Percentiles rank a stretch among this genome's conserved stretches.
Conservation (phyloP, 805 yeast species). For the Ogataea naganishii region DNA sequence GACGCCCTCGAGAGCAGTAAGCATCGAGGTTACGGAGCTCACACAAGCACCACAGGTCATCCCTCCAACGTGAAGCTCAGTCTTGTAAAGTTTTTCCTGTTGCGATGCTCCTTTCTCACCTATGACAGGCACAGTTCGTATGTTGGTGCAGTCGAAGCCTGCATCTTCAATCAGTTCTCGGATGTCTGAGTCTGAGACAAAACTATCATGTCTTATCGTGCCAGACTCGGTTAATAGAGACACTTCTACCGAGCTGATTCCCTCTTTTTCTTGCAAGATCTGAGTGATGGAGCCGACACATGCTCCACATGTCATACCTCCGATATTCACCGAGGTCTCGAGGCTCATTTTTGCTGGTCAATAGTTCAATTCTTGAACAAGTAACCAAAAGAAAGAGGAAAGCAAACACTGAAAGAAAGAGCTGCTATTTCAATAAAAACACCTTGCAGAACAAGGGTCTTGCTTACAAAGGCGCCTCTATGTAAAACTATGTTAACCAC, state of each 20-base stretch:
- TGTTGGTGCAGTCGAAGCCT: slow-evolving; percentile 44
- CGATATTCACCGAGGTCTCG: slow-evolving; percentile 18
- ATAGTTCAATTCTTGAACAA: no score
- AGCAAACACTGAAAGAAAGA: no score
- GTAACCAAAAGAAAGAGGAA: no score
- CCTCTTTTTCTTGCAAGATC: slow-evolving; percentile 38
- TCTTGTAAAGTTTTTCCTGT: slow-evolving; percentile 2
- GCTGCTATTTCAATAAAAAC: no score
- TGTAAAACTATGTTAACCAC: no score
- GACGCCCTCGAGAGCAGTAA: slow-evolving; percentile 44
- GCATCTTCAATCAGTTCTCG: slow-evolving; percentile 56
- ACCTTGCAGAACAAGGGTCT: no score
- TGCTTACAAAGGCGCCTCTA: no score
- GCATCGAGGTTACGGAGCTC: slow-evolving; percentile 48
- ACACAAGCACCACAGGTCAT: slow-evolving; percentile 88
- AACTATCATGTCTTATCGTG: slow-evolving; percentile 33
- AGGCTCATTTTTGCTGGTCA: no score
- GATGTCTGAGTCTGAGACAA: slow-evolving; percentile 25
- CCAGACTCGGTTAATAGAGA: slow-evolving; percentile 72
- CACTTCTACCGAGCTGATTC: slow-evolving; percentile 48
- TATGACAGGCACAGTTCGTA: no score
- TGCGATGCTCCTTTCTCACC: no score
- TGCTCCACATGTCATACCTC: slow-evolving; percentile 85
- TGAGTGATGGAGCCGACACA: slow-evolving; percentile 60
- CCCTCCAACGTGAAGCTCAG: slow-evolving; percentile 35